phyloP scores from a whole-genome alignment of 1,139 yeast species.

The Eremothecium sinecaudum region DNA sequence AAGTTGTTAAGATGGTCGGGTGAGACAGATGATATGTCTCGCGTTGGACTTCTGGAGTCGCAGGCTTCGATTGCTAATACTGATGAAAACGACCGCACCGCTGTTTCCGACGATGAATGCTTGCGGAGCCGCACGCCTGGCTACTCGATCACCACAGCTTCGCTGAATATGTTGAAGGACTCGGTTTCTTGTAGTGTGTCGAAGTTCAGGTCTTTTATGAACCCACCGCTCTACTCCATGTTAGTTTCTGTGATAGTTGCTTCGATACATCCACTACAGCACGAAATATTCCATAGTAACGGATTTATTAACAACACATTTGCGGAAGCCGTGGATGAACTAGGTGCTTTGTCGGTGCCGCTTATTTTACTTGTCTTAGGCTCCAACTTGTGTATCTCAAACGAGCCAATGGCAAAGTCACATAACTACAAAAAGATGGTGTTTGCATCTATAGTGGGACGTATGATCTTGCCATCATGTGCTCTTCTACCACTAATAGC shows the following conservation, averaged over 20 bases:
- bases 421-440: conserved; percentile 52
- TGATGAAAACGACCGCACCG: conserved; percentile 6
- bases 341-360: conserved; percentile 87
- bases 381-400: conserved; percentile 60
- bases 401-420: conserved; percentile 57
- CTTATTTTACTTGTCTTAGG: conserved; percentile 65
- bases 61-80: no score
- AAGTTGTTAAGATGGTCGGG: conserved; percentile 43
- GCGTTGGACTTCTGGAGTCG: neutral
- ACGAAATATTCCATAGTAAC: conserved; percentile 50
- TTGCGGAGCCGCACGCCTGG: conserved; percentile 1
- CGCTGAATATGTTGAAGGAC: neutral
- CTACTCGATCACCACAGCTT: neutral
- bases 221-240: conserved; percentile 95
- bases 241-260: conserved; percentile 74
- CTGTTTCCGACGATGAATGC: neutral
- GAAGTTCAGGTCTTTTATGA: conserved; percentile 46
- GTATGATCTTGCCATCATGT: conserved; percentile 66
- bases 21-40: conserved; percentile 18
- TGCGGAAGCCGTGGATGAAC: conserved; percentile 63
- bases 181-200: neutral
- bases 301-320: conserved; percentile 72
- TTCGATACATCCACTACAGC: conserved; percentile 59
- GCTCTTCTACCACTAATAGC: conserved; percentile 57
- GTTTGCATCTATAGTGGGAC: conserved; percentile 55